phyloP scores from a whole-genome alignment of 441 rosid genomes.

The Adansonia madagascariensis region DNA sequence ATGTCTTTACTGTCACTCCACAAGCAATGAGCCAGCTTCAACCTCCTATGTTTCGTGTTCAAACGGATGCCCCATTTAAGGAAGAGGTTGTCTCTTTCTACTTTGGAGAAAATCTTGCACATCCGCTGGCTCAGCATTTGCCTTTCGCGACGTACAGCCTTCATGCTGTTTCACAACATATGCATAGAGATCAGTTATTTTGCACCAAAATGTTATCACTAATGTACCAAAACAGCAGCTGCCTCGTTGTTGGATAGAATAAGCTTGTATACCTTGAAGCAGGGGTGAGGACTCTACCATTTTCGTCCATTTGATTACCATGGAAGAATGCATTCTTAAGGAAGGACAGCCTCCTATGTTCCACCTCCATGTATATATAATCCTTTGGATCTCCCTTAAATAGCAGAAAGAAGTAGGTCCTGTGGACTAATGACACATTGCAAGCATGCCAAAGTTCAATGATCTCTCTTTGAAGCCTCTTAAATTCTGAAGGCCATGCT shows the following conservation, averaged over 20 bases:
- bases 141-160: constrained; percentile 74
- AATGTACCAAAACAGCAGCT: neutral
- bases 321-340: constrained; percentile 56
- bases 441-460: constrained; percentile 80
- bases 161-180: constrained; percentile 47
- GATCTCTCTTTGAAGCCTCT: constrained; percentile 64
- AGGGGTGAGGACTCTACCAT: constrained; percentile 41
- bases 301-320: constrained; percentile 49
- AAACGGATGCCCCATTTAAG: constrained; percentile 69
- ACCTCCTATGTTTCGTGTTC: constrained; percentile 62
- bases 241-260: neutral
- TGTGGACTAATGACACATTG: constrained; percentile 76
- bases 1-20: constrained; percentile 69
- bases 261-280: constrained; percentile 53
- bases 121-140: constrained; percentile 65
- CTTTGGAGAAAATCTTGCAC: constrained; percentile 58
- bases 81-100: constrained; percentile 66
- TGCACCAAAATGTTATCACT: neutral
- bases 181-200: neutral
- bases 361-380: constrained; percentile 86
- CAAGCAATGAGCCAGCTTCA: constrained; percentile 58
- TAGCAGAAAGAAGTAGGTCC: constrained; percentile 80
- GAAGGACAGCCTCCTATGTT: constrained; percentile 68
- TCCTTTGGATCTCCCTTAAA: constrained; percentile 78
- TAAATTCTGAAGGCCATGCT: constrained; percentile 61